A percentile compares a stretch with the other conserved stretches of the same genome.
These are phyloP conservation scores for Ophiocordyceps australis DNA, from an alignment of 2,329 filamentous ascomycete genomes.

Conservation along the genomic window DNA sequence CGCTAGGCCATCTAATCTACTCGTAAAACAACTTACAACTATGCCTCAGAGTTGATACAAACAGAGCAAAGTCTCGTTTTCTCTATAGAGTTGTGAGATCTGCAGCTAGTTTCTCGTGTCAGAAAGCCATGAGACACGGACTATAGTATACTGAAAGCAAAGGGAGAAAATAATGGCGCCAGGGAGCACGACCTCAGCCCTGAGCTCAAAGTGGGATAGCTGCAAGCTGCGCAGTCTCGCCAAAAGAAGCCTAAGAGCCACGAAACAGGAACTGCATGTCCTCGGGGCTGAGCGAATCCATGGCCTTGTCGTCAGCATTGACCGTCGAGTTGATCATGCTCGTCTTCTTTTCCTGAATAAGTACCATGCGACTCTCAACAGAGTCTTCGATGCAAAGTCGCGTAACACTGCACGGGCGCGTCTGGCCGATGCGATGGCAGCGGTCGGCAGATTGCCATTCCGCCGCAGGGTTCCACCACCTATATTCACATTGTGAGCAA, in stretches of 20 bases:
- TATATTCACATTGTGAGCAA: constrained; percentile 21
- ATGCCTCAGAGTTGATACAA: no score
- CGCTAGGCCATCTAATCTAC: no score
- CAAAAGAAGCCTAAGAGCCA: constrained; percentile 21
- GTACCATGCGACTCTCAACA: constrained; percentile 87
- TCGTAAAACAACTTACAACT: no score
- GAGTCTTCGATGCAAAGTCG: constrained; percentile 92
- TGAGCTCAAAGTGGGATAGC: no score
- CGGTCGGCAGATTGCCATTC: constrained; percentile 97
- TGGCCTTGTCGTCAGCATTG: constrained; percentile 75
- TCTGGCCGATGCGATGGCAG: constrained; percentile 89
- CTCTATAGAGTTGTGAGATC: no score
- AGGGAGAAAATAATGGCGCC: no score
- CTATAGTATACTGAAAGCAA: no score
- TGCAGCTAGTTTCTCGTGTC: no score
- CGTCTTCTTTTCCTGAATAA: constrained; percentile 96
- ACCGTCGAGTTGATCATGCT: constrained; percentile 96
- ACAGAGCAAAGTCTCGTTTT: no score
- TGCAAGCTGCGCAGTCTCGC: no score
- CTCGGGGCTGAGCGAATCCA: constrained; percentile 78
- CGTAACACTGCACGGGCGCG: constrained; percentile 83
- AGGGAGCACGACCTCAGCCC: no score
- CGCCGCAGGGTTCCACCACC: constrained; percentile 99
- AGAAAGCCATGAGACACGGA: no score
- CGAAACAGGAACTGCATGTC: constrained; percentile 96